Conservation (phyloP, 441 rosid species). For the Sinapis alba region DNA sequence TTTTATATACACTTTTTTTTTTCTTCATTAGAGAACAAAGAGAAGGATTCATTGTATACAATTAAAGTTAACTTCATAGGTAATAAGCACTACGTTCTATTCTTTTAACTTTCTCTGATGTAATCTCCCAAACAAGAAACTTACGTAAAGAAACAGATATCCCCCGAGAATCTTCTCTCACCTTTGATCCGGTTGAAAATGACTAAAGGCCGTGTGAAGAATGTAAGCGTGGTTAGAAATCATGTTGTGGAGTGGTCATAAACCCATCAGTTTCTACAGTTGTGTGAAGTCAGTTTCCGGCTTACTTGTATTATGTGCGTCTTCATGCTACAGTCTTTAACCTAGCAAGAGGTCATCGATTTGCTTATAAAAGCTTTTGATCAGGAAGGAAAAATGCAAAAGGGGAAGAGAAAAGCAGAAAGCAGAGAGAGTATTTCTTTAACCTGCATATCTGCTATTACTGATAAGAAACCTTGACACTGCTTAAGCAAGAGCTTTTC, state of each 20-base stretch:
- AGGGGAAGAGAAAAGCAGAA: constrained; percentile 12
- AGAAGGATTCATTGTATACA: constrained; percentile 19
- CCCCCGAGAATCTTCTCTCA: neutral
- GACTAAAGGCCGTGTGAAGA: constrained; percentile 48
- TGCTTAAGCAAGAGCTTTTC: constrained; percentile 44
- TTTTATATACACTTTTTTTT: constrained; percentile 26
- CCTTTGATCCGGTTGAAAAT: neutral
- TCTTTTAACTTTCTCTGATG: constrained; percentile 16
- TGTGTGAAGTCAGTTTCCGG: constrained; percentile 62
- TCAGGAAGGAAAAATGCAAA: constrained; percentile 8
- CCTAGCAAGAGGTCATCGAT: constrained; percentile 42
- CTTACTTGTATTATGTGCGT: constrained; percentile 66
- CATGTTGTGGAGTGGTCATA: constrained; percentile 36
- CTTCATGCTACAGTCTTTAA: constrained; percentile 69
- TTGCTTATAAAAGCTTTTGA: neutral
- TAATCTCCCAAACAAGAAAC: constrained; percentile 27
- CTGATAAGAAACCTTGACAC: constrained; percentile 55
- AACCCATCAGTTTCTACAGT: constrained; percentile 69
- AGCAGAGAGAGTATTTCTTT: constrained; percentile 13
- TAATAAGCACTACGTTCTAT: constrained; percentile 10
- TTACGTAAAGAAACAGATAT: constrained; percentile 23
- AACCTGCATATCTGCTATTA: constrained; percentile 63
- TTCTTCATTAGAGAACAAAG: constrained; percentile 6
- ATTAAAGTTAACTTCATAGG: constrained; percentile 8
- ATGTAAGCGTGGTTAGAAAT: constrained; percentile 33